Base-by-base conservation (phyloP, 306 rosid genomes). In the peach (Prunus persica) region DNA sequence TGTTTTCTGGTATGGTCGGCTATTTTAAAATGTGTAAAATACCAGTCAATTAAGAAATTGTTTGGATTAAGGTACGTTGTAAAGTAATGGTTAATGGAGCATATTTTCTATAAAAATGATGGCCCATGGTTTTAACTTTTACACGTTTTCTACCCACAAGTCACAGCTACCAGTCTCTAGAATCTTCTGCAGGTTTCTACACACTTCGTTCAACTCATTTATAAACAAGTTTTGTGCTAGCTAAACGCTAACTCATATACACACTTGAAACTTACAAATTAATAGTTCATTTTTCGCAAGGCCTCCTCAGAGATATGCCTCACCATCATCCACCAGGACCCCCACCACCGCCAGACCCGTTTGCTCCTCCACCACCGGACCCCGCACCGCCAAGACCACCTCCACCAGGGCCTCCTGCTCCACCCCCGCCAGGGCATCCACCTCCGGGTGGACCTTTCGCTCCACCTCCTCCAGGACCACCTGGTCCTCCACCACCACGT, bases 341-440 rank as follows among this genome's bases (percentile, higher is more conserved):
- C 12, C 79, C 72, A 30, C 79, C 79, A 16, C 72, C 73, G 9
- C 78, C 79, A 1, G 70, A 63, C 18, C 70, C 78, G 11, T 49
- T 49, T 8, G 76, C 76, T 62, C 76, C 76, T n/a, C 81, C 81
- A 58, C 82, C 82, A 11, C 71, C 70, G 28, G 78, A 30, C 9
- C 63, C 63, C 0, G 28, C 63, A 6, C 78, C 46, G 5, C 46
- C 46, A 13, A 11, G 25, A 34, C 79, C 71, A 18, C 71, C 76
- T 1, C 76, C 76, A 1, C 65, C 76, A 9, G 63, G 32, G n/a
- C 19, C 30, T 34, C 38, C 30, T 54, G 50, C 27, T 19, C 27
- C 63, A 1, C 76, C 76, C 18, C 75, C 75, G 11, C 63, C 52
- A 2, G 72, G 72, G 43, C 43, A 34, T 34, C 43, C 0, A 38